Percentiles rank a stretch among this genome's conserved stretches.
Conservation (phyloP, 108 stramenopile genomes). For the Pseudonitzschia delicatissima region DNA sequence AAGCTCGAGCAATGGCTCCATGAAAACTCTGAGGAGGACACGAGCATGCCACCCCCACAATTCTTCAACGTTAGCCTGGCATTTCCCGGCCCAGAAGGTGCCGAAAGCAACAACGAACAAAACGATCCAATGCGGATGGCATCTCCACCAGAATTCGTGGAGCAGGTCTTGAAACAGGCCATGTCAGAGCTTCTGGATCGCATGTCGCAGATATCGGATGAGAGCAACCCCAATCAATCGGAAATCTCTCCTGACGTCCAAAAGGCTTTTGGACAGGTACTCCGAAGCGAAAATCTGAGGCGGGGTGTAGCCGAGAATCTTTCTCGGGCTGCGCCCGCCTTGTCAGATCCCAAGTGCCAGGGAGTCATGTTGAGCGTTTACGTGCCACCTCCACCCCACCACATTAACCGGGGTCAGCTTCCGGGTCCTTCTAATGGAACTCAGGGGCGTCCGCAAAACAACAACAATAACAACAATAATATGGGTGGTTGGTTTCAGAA, state of each 20-base stretch:
- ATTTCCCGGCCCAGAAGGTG: constrained; percentile 33
- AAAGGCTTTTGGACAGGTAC: constrained; percentile 75
- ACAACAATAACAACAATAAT: constrained; percentile 27
- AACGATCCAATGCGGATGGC: constrained; percentile 24
- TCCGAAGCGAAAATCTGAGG: constrained; percentile 70
- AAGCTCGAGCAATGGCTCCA: constrained; percentile 42
- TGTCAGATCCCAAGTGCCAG: constrained; percentile 85
- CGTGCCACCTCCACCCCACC: constrained; percentile 74
- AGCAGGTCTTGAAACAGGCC: constrained; percentile 72
- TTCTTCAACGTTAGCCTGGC: constrained; percentile 82
- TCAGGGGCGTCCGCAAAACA: constrained; percentile 27
- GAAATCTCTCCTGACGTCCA: constrained; percentile 65
- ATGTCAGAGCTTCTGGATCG: constrained; percentile 75
- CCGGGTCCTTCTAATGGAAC: constrained; percentile 33
- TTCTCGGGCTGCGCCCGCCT: constrained; percentile 82
- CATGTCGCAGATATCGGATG: constrained; percentile 54
- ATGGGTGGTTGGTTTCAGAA: constrained; percentile 81
- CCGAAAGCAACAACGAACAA: constrained; percentile 13
- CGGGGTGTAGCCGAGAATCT: constrained; percentile 83
- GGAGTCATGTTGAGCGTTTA: constrained; percentile 89
- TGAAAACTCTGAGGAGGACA: constrained; percentile 4
- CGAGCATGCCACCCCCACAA: constrained; percentile 45
- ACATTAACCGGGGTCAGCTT: constrained; percentile 62
- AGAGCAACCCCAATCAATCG: constrained; percentile 15
- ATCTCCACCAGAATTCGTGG: constrained; percentile 66